Evolutionary conservation across 1,284 basidiomycete genomes (phyloP).

Genomic region (Pterula multifida): DNA sequence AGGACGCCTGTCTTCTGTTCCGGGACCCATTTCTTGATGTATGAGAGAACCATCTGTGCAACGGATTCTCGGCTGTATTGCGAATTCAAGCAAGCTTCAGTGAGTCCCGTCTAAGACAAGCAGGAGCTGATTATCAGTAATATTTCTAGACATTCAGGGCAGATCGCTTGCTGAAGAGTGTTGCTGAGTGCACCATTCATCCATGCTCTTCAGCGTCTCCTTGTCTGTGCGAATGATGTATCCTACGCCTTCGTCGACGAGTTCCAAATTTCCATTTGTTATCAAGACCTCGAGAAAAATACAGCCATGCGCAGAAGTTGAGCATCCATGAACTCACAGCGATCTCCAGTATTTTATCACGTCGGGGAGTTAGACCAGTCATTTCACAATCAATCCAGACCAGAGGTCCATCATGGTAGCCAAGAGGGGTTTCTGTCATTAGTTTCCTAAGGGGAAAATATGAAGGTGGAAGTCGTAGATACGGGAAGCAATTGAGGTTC

Average conservation of each 20-base stretch:
- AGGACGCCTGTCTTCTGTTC: conserved; percentile 47
- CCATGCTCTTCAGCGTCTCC: conserved; percentile 47
- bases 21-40: conserved; percentile 70
- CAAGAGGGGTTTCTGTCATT: conserved; percentile 18
- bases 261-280: conserved; percentile 66
- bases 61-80: conserved; percentile 44
- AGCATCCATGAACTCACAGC: conserved; percentile 28
- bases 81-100: conserved; percentile 54
- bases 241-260: conserved; percentile 64
- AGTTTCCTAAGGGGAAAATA: conserved; percentile 2
- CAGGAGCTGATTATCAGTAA: conserved; percentile 2
- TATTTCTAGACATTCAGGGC: neutral
- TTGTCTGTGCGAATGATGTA: conserved; percentile 63
- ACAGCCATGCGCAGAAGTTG: neutral
- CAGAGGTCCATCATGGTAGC: conserved; percentile 51
- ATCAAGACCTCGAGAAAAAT: conserved; percentile 49
- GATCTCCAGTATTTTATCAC: conserved; percentile 68
- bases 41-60: conserved; percentile 42
- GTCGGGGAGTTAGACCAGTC: conserved; percentile 57
- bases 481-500: neutral
- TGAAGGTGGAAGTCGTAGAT: neutral
- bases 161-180: conserved; percentile 44
- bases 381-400: conserved; percentile 90
- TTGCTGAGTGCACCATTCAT: conserved; percentile 52
- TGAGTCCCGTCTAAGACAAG: conserved; percentile 57